Percentiles rank a stretch among this genome's conserved stretches.
phyloP scores from a whole-genome alignment of 148 eudicot species.

The Chenopodium berlandieri region DNA sequence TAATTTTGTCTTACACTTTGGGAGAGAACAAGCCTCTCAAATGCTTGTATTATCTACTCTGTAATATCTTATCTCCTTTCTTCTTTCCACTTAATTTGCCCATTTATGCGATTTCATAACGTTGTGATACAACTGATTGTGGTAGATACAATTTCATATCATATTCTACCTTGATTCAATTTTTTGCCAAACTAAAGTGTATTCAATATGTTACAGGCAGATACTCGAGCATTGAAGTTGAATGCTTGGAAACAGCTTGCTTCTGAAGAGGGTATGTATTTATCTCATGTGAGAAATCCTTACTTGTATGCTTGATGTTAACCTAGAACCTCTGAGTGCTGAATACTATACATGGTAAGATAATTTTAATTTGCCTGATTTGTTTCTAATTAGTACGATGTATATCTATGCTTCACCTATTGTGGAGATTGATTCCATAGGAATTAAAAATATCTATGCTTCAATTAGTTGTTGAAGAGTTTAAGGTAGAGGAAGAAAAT shows the following conservation, averaged over 20 bases:
- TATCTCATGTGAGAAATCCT: background rate
- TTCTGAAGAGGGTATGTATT: slow-evolving; percentile 66
- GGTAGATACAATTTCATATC: background rate
- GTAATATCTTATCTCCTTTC: no score
- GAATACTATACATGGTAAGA: background rate
- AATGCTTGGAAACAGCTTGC: slow-evolving; percentile 94
- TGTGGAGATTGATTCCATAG: no score
- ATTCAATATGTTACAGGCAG: slow-evolving; percentile 53
- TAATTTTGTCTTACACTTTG: no score
- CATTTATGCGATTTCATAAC: no score
- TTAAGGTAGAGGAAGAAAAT: background rate
- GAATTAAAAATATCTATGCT: no score
- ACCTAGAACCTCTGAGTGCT: background rate
- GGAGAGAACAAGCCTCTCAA: no score
- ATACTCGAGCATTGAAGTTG: slow-evolving; percentile 68
- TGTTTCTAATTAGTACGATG: no score
- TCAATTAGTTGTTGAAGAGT: background rate
- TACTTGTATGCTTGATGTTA: background rate
- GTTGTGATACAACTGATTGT: background rate
- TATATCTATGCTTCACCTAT: no score
- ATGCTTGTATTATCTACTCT: no score
- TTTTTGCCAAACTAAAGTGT: slow-evolving; percentile 3
- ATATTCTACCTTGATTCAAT: background rate
- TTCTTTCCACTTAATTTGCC: no score
- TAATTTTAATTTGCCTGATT: background rate